Conservation (phyloP, 2,329 filamentous ascomycete species). For the Emericellopsis cladophorae region DNA sequence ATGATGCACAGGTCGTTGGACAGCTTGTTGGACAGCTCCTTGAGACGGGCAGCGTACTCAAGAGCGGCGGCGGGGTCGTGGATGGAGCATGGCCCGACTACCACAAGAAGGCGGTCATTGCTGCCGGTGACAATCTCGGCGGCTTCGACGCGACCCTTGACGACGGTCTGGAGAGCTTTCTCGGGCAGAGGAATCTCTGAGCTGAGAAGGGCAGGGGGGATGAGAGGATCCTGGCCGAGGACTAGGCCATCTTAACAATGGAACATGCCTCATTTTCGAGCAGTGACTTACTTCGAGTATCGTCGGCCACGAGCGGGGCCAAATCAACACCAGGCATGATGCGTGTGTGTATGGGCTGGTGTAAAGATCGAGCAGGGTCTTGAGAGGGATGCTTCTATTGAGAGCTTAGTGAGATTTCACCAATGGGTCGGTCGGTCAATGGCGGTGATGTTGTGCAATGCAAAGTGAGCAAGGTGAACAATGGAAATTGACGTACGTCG, state of each 20-base stretch:
- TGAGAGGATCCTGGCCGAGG: conserved; percentile 85
- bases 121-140: conserved; percentile 66
- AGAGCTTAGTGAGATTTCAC: too few species aligned
- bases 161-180: conserved; percentile 51
- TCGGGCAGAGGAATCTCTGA: conserved; percentile 67
- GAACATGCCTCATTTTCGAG: not conserved
- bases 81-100: conserved; percentile 93
- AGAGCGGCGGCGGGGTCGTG: conserved; percentile 83
- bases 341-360: conserved; percentile 1
- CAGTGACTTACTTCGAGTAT: conserved; percentile 21
- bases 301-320: conserved; percentile 18
- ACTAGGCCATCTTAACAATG: conserved; percentile 38
- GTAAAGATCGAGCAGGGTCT: too few species aligned
- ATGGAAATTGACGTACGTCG: not conserved
- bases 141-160: conserved; percentile 56
- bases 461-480: not conserved
- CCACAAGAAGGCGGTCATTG: conserved; percentile 80
- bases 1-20: conserved; percentile 77
- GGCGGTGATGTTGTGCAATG: not conserved
- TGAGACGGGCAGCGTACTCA: conserved; percentile 76
- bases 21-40: conserved; percentile 66
- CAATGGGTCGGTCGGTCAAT: too few species aligned
- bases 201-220: conserved; percentile 76
- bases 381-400: too few species aligned
- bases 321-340: conserved; percentile 21